Conservation (phyloP, 371 early-diverging fungal genomes). For the Vairimorpha ceranae region DNA sequence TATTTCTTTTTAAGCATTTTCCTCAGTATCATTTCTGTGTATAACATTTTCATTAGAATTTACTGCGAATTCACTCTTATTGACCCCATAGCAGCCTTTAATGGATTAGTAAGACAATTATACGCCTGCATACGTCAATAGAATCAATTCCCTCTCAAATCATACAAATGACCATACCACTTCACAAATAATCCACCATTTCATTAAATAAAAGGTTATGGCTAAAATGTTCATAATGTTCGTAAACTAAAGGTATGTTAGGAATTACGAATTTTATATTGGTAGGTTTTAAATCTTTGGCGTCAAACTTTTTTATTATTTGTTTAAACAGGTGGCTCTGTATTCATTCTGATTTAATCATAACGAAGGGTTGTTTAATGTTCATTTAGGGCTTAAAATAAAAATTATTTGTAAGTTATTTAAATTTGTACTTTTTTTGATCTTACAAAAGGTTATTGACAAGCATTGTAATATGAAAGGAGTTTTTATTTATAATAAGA, state of each 20-base stretch:
- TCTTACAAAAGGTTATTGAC: too few species aligned
- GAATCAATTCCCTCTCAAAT: slow-evolving; percentile 88
- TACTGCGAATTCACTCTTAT: slow-evolving; percentile 91
- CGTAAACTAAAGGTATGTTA: slow-evolving; percentile 69
- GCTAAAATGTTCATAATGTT: slow-evolving; percentile 88
- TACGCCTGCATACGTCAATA: slow-evolving; percentile 83
- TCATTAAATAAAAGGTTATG: slow-evolving; percentile 86
- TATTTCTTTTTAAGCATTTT: slow-evolving; percentile 89
- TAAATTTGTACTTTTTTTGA: too few species aligned
- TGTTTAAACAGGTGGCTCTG: slow-evolving; percentile 77
- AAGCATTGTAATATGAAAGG: too few species aligned
- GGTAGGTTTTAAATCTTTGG: slow-evolving; percentile 68
- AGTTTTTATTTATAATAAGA: too few species aligned
- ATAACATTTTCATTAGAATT: slow-evolving; percentile 73
- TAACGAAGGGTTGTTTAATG: slow-evolving; percentile 67
- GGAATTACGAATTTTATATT: slow-evolving; percentile 75
- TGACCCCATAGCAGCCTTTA: slow-evolving; percentile 85
- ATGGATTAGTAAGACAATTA: slow-evolving; percentile 76
- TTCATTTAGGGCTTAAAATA: not conserved
- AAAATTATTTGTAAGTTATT: too few species aligned
- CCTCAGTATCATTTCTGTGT: slow-evolving; percentile 95
- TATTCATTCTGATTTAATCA: slow-evolving; percentile 64
- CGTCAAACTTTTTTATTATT: slow-evolving; percentile 84
- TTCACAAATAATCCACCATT: slow-evolving; percentile 77
- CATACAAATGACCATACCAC: slow-evolving; percentile 81